These are phyloP conservation scores for Termitomyces sp. DNA, from an alignment of 768 basidiomycete species.

Conservation along the genomic window DNA sequence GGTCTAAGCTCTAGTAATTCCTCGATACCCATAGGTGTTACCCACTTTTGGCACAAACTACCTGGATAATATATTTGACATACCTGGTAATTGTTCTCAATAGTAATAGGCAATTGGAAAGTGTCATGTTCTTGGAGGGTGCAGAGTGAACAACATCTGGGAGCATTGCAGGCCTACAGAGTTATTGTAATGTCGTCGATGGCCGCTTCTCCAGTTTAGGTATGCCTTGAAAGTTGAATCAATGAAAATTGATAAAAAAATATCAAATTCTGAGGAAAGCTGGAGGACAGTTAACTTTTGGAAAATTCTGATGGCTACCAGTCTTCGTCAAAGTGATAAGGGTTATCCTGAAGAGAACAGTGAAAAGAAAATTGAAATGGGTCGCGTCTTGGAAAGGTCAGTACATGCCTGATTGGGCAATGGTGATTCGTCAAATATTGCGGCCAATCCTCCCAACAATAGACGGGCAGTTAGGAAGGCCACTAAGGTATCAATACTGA, in stretches of 20 bases:
- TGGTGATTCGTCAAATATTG: neutral
- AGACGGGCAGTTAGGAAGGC: neutral
- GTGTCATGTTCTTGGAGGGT: too few relatives aligned
- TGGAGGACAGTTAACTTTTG: too few relatives aligned
- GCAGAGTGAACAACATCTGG: too few relatives aligned
- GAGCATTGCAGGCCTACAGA: too few relatives aligned
- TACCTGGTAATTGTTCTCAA: too few relatives aligned
- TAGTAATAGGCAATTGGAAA: too few relatives aligned
- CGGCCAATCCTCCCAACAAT: neutral
- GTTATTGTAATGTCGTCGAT: too few relatives aligned
- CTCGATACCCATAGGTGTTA: neutral
- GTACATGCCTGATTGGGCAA: neutral
- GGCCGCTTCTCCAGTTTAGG: too few relatives aligned
- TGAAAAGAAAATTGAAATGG: neutral
- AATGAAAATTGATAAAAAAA: too few relatives aligned
- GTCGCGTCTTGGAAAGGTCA: neutral
- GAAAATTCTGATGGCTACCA: neutral
- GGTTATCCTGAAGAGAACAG: neutral
- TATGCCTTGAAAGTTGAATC: too few relatives aligned
- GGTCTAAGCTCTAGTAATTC: neutral
- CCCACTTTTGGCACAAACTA: neutral
- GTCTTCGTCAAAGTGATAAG: neutral
- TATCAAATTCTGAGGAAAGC: too few relatives aligned
- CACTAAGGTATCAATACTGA: neutral
- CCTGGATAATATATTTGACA: neutral